Percentiles rank a stretch among this genome's conserved stretches.
Evolutionary conservation across 495 filamentous ascomycete species (phyloP).

Genomic region (Beverwykella pulmonaria): DNA sequence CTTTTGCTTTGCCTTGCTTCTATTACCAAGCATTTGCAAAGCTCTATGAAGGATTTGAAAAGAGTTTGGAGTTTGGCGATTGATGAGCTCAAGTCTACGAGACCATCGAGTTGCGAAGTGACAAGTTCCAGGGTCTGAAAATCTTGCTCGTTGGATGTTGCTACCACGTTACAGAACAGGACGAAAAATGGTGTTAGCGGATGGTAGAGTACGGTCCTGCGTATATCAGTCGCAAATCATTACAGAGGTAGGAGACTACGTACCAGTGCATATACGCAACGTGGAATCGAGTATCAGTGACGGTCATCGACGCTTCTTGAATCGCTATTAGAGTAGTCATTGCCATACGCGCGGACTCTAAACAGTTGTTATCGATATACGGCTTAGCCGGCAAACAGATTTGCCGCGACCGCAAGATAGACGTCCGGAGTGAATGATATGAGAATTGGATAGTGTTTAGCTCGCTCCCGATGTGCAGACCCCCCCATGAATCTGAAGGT

Average conservation of each 20-base stretch:
- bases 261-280: not conserved
- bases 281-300: not conserved
- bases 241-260: not conserved
- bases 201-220: not conserved
- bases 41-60: not conserved
- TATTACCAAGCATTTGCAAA: not conserved
- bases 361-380: not conserved
- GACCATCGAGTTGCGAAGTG: not conserved
- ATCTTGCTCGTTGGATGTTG: not conserved
- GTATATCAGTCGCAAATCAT: not conserved
- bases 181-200: not conserved
- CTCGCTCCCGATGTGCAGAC: not conserved
- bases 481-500: not conserved
- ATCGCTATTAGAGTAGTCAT: not conserved
- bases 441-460: not conserved
- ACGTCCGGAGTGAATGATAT: not conserved
- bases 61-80: not conserved
- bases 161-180: not conserved
- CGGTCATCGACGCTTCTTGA: not conserved
- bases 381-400: not conserved
- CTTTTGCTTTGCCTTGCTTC: not conserved
- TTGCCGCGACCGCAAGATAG: not conserved
- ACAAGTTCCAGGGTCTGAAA: not conserved
- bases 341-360: not conserved
- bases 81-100: not conserved